Evolutionary conservation across 306 rosid species (phyloP).

Genomic region (Rosa rugosa): DNA sequence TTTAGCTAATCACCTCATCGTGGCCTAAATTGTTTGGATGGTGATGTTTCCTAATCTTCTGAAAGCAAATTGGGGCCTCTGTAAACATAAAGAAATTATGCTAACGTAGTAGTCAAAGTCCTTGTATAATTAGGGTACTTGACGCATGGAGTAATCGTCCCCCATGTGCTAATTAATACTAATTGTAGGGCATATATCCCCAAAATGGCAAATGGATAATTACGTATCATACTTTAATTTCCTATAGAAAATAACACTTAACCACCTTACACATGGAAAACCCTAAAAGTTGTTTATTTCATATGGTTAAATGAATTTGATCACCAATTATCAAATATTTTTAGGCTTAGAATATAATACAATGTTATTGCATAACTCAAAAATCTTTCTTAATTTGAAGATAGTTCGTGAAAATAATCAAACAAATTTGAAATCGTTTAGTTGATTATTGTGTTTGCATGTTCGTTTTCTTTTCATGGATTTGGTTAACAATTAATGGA

Average conservation of each 20-base stretch:
- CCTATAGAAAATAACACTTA: constrained; percentile 8
- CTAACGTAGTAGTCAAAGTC: constrained; percentile 3
- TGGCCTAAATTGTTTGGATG: background rate
- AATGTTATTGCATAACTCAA: too few relatives aligned
- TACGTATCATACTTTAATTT: constrained; percentile 4
- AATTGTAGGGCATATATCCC: background rate
- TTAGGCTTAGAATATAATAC: too few relatives aligned
- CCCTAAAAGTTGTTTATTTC: background rate
- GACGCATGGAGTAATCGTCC: background rate
- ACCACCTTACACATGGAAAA: constrained; percentile 12
- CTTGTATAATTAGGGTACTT: background rate
- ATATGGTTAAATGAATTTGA: background rate
- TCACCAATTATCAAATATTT: background rate
- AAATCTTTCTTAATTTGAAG: too few relatives aligned
- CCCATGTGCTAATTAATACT: constrained; percentile 12
- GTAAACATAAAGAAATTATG: background rate
- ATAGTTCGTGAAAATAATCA: too few relatives aligned
- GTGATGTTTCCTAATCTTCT: background rate
- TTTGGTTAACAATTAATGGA: too few relatives aligned
- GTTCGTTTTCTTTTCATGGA: too few relatives aligned
- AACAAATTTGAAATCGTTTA: too few relatives aligned
- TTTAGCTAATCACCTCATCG: background rate
- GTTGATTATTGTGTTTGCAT: background rate
- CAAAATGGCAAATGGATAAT: background rate
- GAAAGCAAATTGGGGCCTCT: background rate